phyloP scores from a whole-genome alignment of 2,329 filamentous ascomycete genomes.

The Ustulina deusta region DNA sequence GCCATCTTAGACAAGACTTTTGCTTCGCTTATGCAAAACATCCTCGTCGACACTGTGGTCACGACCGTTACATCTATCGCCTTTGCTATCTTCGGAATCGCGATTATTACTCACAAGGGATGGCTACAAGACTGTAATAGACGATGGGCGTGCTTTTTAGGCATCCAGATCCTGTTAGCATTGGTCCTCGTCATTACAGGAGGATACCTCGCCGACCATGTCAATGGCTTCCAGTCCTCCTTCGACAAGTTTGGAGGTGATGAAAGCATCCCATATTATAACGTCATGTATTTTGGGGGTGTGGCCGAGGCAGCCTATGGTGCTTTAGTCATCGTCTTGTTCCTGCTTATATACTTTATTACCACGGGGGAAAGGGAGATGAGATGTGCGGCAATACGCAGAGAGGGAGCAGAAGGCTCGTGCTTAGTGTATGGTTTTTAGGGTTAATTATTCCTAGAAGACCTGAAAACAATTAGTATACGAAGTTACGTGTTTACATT shows the following conservation, averaged over 20 bases:
- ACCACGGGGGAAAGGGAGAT: background rate
- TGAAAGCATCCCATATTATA: constrained; percentile 2
- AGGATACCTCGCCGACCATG: constrained; percentile 1
- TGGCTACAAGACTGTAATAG: background rate
- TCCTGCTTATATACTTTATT: background rate
- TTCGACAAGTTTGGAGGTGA: background rate
- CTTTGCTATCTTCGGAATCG: background rate
- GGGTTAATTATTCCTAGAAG: background rate
- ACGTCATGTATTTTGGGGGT: constrained; percentile 1
- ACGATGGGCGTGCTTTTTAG: background rate
- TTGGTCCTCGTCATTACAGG: constrained; percentile 3
- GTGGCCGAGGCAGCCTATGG: background rate
- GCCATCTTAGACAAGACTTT: background rate
- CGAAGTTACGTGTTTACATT: background rate
- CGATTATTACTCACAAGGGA: background rate
- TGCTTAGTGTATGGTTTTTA: background rate
- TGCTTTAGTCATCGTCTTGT: background rate
- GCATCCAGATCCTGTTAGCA: background rate
- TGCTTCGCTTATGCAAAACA: constrained; percentile 1
- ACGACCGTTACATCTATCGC: background rate
- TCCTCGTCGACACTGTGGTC: background rate
- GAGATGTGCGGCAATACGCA: background rate
- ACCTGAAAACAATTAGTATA: background rate
- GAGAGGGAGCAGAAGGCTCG: background rate
- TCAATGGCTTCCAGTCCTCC: constrained; percentile 1